Conservation (phyloP, 148 eudicot genomes). For the Rhododendron kiyosumense region DNA sequence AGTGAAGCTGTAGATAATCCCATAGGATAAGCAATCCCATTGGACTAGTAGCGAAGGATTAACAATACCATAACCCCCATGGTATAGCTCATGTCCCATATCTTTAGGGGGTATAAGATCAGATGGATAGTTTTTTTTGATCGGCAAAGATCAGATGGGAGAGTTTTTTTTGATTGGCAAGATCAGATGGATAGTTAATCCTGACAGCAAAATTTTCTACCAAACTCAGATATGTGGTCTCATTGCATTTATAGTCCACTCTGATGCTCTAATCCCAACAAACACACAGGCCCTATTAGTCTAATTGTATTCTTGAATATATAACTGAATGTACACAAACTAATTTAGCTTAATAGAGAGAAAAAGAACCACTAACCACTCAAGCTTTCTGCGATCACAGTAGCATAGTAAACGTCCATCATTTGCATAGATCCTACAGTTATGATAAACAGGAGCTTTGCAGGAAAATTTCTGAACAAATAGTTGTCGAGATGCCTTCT, state of each 20-base stretch:
- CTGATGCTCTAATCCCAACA: background rate
- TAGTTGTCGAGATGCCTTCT: slow-evolving; percentile 68
- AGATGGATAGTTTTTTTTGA: background rate
- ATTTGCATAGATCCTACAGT: slow-evolving; percentile 93
- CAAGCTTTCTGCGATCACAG: slow-evolving; percentile 91
- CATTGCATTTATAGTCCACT: background rate
- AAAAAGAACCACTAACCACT: slow-evolving; percentile 58
- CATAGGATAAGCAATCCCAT: background rate
- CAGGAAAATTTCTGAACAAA: slow-evolving; percentile 96
- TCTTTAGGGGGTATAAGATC: background rate
- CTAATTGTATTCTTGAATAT: background rate
- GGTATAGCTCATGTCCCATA: background rate
- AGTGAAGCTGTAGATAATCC: background rate
- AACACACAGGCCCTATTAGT: background rate
- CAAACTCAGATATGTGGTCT: background rate
- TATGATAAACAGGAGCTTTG: slow-evolving; percentile 96
- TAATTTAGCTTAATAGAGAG: slow-evolving; percentile 1
- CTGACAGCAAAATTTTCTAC: background rate
- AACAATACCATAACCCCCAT: background rate
- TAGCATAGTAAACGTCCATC: slow-evolving; percentile 91
- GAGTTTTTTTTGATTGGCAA: background rate
- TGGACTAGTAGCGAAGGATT: background rate
- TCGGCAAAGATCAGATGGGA: too few species aligned
- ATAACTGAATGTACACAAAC: background rate
- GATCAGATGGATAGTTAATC: background rate